Base-by-base conservation (phyloP, 768 basidiomycete genomes). In the Erythrobasidium yunnanense region DNA sequence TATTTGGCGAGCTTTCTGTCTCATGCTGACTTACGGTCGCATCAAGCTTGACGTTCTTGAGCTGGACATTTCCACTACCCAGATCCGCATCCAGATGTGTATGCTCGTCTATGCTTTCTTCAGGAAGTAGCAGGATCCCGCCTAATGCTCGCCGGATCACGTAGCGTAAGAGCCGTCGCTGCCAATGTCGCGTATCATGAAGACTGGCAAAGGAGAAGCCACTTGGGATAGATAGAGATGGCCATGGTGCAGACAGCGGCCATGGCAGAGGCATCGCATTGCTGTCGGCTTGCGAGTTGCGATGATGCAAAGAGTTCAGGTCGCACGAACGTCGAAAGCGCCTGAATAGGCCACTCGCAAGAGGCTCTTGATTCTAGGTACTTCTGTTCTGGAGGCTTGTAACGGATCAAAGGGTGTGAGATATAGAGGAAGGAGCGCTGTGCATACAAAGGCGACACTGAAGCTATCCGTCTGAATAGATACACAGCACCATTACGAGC, bases 251-350 rank as follows among this genome's bases (percentile, higher is more conserved):
- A 25, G 60, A 51, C 5, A 30, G 29, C 35, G 45, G 32, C 60
- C 60, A 63, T 29, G 42, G 52, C 33, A 32, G 27, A 30, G 60
- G 42, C 60, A 63, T 63, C 25, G 45, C 60, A 63, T 63, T 13
- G 27, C 25, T 63, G 47, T 29, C 20, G 46, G 27, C 23, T 8
- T 29, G 54, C 8, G 25, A 52, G n/a, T n/a, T n/a, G 38, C 11
- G 38, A 42, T 42, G 38, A 42, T 42, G 38, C 38, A 42, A 42
- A 11, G 38, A n/a, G n/a, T n/a, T n/a, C n/a, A n/a, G n/a, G n/a
- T n/a, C n/a, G n/a, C n/a, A n/a, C n/a, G n/a, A n/a, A n/a, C n/a
- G n/a, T n/a, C n/a, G n/a, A n/a, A n/a, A n/a, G n/a, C n/a, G n/a
- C n/a, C n/a, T n/a, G n/a, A n/a, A n/a, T n/a, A n/a, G n/a, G n/a